A percentile compares a stretch with the other conserved stretches of the same genome.
Evolutionary conservation across 371 early-diverging fungal genomes (phyloP).

Genomic region (Rhizopus sp.): DNA sequence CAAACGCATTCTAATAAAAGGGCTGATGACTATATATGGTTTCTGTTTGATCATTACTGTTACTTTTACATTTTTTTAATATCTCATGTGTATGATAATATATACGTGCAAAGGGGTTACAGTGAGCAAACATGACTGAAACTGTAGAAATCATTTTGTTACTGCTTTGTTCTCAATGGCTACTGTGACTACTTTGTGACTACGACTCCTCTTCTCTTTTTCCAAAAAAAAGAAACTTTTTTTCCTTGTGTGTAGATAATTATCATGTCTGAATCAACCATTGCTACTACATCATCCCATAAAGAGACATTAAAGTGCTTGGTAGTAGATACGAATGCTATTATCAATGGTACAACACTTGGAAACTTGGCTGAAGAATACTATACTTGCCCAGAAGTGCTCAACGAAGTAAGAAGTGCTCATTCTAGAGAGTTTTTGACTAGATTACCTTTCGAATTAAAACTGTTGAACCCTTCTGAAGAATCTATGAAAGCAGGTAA

Average conservation of each 20-base stretch:
- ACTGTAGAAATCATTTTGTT: too few species aligned
- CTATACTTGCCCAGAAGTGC: conserved; percentile 87
- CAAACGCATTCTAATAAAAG: too few species aligned
- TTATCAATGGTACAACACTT: conserved; percentile 54
- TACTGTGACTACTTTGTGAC: not conserved
- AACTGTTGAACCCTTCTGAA: conserved; percentile 70
- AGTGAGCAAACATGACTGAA: too few species aligned
- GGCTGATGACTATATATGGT: too few species aligned
- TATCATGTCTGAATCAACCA: conserved; percentile 11
- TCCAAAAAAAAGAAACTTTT: conserved; percentile 2
- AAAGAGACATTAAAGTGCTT: conserved; percentile 33
- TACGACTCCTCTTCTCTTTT: not conserved
- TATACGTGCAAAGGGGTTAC: too few species aligned
- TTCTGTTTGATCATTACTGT: too few species aligned
- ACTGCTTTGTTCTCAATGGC: too few species aligned
- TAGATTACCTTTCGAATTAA: conserved; percentile 67
- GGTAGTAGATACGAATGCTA: conserved; percentile 67
- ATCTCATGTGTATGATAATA: too few species aligned
- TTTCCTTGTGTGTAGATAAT: not conserved
- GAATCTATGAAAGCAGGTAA: conserved; percentile 78
- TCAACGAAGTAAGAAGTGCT: conserved; percentile 83
- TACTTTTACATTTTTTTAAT: too few species aligned
- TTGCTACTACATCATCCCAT: not conserved
- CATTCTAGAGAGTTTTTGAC: conserved; percentile 71
- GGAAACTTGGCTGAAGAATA: conserved; percentile 68